Evolutionary conservation across 2,329 filamentous ascomycete species (phyloP), one percentile per base, ranked within the genome.

Genomic region (Colletotrichum chlorophyti): DNA sequence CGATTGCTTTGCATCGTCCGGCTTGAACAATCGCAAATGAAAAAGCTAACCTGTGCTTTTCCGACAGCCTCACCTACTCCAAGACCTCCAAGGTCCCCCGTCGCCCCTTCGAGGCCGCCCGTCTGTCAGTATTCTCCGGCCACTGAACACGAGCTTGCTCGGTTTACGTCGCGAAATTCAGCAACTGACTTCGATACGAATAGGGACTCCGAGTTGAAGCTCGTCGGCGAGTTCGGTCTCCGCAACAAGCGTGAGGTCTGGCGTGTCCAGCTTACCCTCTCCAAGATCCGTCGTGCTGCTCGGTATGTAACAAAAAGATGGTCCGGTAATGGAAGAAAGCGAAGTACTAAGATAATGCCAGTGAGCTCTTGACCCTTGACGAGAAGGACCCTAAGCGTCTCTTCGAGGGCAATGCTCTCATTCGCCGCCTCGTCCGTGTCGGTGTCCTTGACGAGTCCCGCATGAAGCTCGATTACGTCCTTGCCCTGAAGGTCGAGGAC

Each of bases 401-500:
- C 70, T 99, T 99, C 87, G 95, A 99, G 88, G 95, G 95, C 83
- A 99, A 99, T 83, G 95, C 95, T 79, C 89, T 99, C 79, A 99
- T 99, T 90, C 95, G 95, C 80, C 95, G 95, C 91, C 93, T 99
- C 70, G 95, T 99, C 70, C 95, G 95, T 80, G 93, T 98, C 79
- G 95, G 95, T 91, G 95, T 99, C 76, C 92, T 99, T 76, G 95
- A 99, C 80, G 95, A 99, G 87, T 93, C 93, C 79, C 95, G 95
- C 88, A 99, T 99, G 95, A 99, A 97, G 91, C 95, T 99, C 87
- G 95, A 99, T 97, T 97, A 99, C 90, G 95, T 99, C 78, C 85
- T 99, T 78, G 95, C 95, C 83, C 90, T 99, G 64, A 96, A 97
- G 88, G 91, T 96, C 74, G 95, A 99, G 84, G 95, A 99, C 83